Conservation (phyloP, 169 alveolate genomes). For the Plasmodium yoelii region DNA sequence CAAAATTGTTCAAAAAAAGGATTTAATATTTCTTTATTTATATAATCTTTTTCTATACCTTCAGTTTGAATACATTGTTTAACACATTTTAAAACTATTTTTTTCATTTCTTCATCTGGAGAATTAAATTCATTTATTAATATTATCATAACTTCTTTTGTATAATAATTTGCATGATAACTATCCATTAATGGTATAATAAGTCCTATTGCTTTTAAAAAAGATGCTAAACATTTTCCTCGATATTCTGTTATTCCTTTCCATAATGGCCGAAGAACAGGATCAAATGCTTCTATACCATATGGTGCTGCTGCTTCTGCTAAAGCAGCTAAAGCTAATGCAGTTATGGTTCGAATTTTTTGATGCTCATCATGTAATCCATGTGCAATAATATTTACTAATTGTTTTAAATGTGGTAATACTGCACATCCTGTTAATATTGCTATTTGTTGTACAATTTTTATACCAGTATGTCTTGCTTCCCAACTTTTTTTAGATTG, state of each 20-base stretch:
- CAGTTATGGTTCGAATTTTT: conserved; percentile 98
- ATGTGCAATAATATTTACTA: conserved; percentile 97
- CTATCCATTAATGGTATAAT: conserved; percentile 99
- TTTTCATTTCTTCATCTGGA: conserved; percentile 99
- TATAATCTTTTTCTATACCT: conserved; percentile 97
- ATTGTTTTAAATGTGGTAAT: conserved; percentile 97
- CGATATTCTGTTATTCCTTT: conserved; percentile 98
- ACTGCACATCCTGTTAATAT: conserved; percentile 98
- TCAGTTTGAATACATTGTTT: conserved; percentile 98
- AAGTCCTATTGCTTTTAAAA: conserved; percentile 96
- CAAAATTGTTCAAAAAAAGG: conserved; percentile 97
- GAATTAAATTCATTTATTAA: conserved; percentile 97
- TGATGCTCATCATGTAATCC: conserved; percentile 97
- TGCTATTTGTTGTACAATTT: conserved; percentile 98
- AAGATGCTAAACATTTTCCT: conserved; percentile 98
- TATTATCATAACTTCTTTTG: conserved; percentile 96
- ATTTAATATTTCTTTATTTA: conserved; percentile 94
- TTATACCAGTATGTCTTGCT: conserved; percentile 99
- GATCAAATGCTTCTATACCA: conserved; percentile 99
- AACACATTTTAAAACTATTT: conserved; percentile 95
- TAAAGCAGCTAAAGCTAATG: conserved; percentile 98
- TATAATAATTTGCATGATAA: conserved; percentile 97
- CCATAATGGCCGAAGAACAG: conserved; percentile 98
- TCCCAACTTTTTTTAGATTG: conserved; percentile 97
- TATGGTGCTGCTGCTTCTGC: conserved; percentile 99